These are phyloP conservation scores for Pluteus cervinus DNA, from an alignment of 768 basidiomycete species.

Conservation along the genomic window DNA sequence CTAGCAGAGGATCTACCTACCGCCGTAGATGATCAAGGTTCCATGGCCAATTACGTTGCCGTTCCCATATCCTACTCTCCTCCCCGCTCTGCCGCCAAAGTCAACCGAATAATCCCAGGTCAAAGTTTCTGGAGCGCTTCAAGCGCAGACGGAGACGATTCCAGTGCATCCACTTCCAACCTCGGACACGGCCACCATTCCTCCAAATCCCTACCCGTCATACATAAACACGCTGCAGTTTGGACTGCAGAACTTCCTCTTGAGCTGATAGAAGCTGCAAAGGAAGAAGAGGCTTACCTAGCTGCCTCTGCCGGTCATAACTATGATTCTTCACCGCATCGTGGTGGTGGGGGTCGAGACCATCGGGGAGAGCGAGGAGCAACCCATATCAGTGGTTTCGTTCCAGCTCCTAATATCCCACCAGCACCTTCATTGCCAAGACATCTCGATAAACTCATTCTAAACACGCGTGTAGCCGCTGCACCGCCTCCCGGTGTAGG, in stretches of 20 bases:
- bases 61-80: constrained; percentile 36
- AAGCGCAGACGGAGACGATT: constrained; percentile 28
- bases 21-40: constrained; percentile 91
- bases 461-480: constrained; percentile 50
- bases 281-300: constrained; percentile 78
- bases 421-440: constrained; percentile 84
- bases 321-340: constrained; percentile 15
- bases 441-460: constrained; percentile 89
- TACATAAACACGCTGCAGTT: constrained; percentile 19
- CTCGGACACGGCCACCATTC: constrained; percentile 15
- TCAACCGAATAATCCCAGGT: constrained; percentile 18
- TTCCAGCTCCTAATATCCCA: constrained; percentile 74
- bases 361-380: no score
- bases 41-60: constrained; percentile 89
- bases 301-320: constrained; percentile 34
- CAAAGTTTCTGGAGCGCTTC: constrained; percentile 37
- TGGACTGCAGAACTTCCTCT: constrained; percentile 83
- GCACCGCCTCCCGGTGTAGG: constrained; percentile 19
- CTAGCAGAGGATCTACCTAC: constrained; percentile 71
- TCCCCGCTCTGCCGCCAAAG: constrained; percentile 15
- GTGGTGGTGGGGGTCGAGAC: no score
- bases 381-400: constrained; percentile 30
- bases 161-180: constrained; percentile 9
- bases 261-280: constrained; percentile 73
- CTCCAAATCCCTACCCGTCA: no score